Evolutionary conservation across 169 alveolate genomes (phyloP), one percentile per base, ranked within the genome.

Genomic region (Plasmodium chabaudi): DNA sequence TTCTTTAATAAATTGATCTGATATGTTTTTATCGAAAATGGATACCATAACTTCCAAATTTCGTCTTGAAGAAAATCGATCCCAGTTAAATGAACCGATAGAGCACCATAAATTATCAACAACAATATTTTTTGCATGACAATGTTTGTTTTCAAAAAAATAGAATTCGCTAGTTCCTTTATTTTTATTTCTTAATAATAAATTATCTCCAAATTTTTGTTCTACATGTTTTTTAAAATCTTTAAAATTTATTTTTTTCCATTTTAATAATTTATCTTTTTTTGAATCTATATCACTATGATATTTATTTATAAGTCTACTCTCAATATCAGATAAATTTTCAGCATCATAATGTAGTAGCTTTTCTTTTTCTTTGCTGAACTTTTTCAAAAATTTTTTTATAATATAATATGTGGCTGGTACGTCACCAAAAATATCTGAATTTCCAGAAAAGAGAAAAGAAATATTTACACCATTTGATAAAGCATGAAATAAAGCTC

Each of bases 401-500:
- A 93, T 87, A 13, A 95, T 91, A 82, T 95, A 92, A 55, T 90
- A 79, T 9, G 96, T 94, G 1, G 97, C 95, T 25, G 92, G 92
- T 2, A 93, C 91, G 71, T 95, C 97, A 13, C 97, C 96, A 6
- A 87, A 88, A 9, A 95, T 73, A 44, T 95, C 97, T 12, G 97
- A 95, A 44, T 92, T 94, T 23, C 97, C 97, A 17, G 97, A 95
- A 19, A 95, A 88, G 15, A 95, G 92, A 87, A 95, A 84, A 49
- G 92, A 91, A 17, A 95, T 72, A 27, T 72, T 47, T 21, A 95
- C 89, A 9, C 92, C 91, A 27, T 94, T 87, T 47, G 60, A 73
- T 46, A 86, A 88, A 34, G 96, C 95, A 7, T 93, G 71, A 79
- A 92, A 88, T 12, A 95, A 87, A 5, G 96, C 92, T 53, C 94